Evolutionary conservation across 768 basidiomycete genomes (phyloP), one percentile per base, ranked within the genome.

Genomic region (Heimioporus sp.): DNA sequence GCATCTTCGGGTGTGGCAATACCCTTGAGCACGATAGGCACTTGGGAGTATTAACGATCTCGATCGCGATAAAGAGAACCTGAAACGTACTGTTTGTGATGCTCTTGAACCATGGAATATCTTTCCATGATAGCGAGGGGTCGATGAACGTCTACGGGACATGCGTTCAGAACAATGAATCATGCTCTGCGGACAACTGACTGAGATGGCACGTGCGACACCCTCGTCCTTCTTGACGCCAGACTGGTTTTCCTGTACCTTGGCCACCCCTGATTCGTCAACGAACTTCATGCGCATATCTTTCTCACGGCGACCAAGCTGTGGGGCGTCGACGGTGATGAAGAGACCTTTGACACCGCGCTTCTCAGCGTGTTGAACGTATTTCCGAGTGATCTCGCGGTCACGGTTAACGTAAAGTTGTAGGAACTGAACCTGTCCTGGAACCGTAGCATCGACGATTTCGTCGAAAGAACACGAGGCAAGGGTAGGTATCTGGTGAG

Each of bases 241-340:
- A 1, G 61, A 58, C 19, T 57, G 57, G 43, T 65, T 63, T 31
- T 57, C 56, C 41, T 65, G 63, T 4, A 67, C 61, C 35, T 53
- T 63, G 11, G 54, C 63, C 3, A 60, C 59, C 13, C 62, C 66
- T 17, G 58, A 52, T 30, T 85, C 86, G 10, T 87, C 91, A 34
- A 88, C 90, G 55, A 96, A 94, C 66, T 92, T 95, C 85, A 87
- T 87, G 15, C 92, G 80, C 92, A 97, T 96, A 64, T 95, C 93
- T 46, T 94, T 92, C 67, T 94, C 91, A 52, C 93, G 79, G 17
- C 92, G 81, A 44, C 94, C 94, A 13, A 97, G 82, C 59, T 97
- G 94, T 9, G 94, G 93, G 0, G 94, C 93, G 72, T 96, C 92
- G 28, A 97, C 92, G 0, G 93, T 95, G 67, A 97, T 95, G 72